A percentile compares a stretch with the other conserved stretches of the same genome.
These are phyloP conservation scores for Gossypium longicalyx DNA, from an alignment of 345 rosid species.

Conservation along the genomic window DNA sequence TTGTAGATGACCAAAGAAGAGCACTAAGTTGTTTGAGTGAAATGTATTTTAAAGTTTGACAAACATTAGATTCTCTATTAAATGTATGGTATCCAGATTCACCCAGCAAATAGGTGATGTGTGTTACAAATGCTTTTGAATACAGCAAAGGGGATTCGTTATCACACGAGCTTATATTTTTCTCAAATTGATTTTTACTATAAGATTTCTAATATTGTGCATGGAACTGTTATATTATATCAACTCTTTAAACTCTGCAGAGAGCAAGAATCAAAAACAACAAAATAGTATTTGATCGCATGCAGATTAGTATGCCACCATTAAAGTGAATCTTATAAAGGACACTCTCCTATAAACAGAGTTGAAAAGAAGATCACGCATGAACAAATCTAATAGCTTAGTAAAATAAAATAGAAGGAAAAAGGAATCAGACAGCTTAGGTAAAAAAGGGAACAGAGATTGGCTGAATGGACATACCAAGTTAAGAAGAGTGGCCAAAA, in stretches of 20 bases:
- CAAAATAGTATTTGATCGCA: background rate
- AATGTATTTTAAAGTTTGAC: no score
- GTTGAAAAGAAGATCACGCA: background rate
- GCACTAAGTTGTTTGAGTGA: no score
- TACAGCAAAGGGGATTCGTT: background rate
- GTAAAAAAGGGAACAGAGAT: background rate
- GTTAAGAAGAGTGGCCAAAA: constrained; percentile 89
- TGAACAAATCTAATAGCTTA: background rate
- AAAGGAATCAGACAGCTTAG: background rate
- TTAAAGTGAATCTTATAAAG: background rate
- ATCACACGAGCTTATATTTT: background rate
- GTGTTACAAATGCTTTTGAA: background rate
- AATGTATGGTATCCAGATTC: background rate
- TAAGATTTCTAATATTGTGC: background rate
- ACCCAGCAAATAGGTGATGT: background rate
- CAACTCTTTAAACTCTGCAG: background rate
- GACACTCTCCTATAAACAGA: background rate
- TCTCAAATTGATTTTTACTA: background rate
- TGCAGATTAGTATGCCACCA: background rate
- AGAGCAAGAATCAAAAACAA: background rate
- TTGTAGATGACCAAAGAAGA: no score
- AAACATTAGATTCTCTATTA: background rate
- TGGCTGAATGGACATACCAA: constrained; percentile 46
- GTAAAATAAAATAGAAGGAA: background rate
- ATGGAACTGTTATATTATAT: background rate